Percentiles rank a stretch among this genome's conserved stretches.
These are phyloP conservation scores for Exophiala xenobiotica DNA, from an alignment of 2,329 filamentous ascomycete genomes.

Conservation along the genomic window DNA sequence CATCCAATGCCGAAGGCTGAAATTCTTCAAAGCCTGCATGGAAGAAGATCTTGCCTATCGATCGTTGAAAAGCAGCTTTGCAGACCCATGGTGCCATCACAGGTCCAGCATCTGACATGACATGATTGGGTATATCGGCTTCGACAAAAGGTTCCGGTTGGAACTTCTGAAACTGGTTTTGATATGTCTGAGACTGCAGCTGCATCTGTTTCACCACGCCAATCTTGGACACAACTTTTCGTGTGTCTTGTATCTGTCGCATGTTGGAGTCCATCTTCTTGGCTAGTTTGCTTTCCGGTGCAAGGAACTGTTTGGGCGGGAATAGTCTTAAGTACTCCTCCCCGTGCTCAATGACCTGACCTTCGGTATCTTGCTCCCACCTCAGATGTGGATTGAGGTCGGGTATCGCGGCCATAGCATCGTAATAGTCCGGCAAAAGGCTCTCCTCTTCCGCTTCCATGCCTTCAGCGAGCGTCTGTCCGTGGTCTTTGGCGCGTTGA, in stretches of 20 bases:
- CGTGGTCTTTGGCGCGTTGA: conserved; percentile 40
- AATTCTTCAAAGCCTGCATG: conserved; percentile 96
- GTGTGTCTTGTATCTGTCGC: conserved; percentile 91
- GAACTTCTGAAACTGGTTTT: conserved; percentile 97
- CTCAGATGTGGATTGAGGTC: conserved; percentile 74
- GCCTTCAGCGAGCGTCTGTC: conserved; percentile 87
- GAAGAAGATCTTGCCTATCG: conserved; percentile 92
- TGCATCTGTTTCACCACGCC: conserved; percentile 99
- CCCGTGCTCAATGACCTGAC: conserved; percentile 81
- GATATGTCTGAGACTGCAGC: conserved; percentile 93
- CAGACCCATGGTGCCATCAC: conserved; percentile 82
- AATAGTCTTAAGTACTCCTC: conserved; percentile 81
- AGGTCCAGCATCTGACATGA: conserved; percentile 83
- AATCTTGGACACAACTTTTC: conserved; percentile 94
- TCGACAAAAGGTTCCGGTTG: conserved; percentile 87
- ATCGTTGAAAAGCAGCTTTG: conserved; percentile 80
- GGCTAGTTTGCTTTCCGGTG: conserved; percentile 71
- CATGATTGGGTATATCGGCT: conserved; percentile 81
- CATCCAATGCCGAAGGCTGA: conserved; percentile 88
- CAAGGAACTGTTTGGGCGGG: conserved; percentile 70
- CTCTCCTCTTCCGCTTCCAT: conserved; percentile 85
- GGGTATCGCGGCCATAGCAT: conserved; percentile 79
- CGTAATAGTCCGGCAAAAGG: conserved; percentile 91
- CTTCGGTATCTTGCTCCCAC: conserved; percentile 88
- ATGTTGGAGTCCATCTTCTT: conserved; percentile 88